Evolutionary conservation across 2,329 filamentous ascomycete species (phyloP), one percentile per base, ranked within the genome.

Genomic region (Diaporthe sp.): DNA sequence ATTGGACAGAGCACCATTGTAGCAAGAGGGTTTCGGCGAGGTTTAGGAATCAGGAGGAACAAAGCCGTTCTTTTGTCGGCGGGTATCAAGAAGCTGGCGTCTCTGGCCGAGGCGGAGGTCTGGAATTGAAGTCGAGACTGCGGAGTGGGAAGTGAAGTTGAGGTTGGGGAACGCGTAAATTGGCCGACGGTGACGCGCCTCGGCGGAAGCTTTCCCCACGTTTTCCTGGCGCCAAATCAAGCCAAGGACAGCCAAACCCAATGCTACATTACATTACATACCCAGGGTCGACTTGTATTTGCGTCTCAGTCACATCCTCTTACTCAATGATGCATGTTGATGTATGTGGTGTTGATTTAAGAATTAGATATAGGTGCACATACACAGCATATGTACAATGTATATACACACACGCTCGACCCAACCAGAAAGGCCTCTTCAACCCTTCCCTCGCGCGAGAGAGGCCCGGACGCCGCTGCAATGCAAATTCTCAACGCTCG

Each of bases 1-100:
- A 96, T 94, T 22, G 95, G 95, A 82, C 95, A 98, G 79, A 91
- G 89, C 78, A 97, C 94, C 80, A 86, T 85, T 73, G 74, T 82
- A 77, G 60, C 61, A 54, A 47, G 54, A 50, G 19, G 40, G 47
- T 1, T 25, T 40, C 17, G 30, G 17, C 15, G n/a, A 19, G 4
- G 12, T 33, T 19, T 33, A 50, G 28, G 28, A 71, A 50, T 35
- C 45, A 42, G n/a, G 25, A 42, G 19, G 55, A 40, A 42, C 12
- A 40, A 10, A n/a, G 42, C 17, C 42, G 47, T 35, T 57, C 17
- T 38, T 25, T 30, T 55, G 58, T 8, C n/a, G 22, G 13, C n/a
- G 45, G 33, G 13, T 54, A 28, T 19, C 15, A 40, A 22, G 4
- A 33, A 17, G 33, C 33, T 67, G 45, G 45, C n/a, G 45, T 52